phyloP scores from a whole-genome alignment of 495 filamentous ascomycete genomes.

The Talaromyces nanjingensis region DNA sequence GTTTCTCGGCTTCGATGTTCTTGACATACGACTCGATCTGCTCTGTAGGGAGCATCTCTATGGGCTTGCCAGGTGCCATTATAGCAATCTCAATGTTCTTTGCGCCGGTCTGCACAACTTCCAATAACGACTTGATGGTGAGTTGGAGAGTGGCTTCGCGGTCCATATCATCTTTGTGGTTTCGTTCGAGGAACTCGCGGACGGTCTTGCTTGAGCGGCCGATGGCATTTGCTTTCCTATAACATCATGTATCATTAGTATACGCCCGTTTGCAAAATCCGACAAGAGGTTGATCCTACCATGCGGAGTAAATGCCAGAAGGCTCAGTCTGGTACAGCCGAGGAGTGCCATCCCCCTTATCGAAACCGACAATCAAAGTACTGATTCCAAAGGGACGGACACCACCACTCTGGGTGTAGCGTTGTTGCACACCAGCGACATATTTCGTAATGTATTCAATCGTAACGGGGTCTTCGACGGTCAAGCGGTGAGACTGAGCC shows the following conservation, averaged over 20 bases:
- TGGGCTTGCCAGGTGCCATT: conserved; percentile 86
- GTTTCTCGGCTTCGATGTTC: conserved; percentile 97
- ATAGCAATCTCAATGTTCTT: conserved; percentile 99
- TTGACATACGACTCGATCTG: conserved; percentile 96
- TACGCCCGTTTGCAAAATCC: not conserved
- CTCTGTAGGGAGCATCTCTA: conserved; percentile 94
- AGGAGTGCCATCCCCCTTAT: conserved; percentile 78
- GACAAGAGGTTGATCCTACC: conserved; percentile 47
- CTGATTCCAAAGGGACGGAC: conserved; percentile 96
- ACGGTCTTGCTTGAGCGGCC: conserved; percentile 98
- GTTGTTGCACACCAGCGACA: conserved; percentile 92
- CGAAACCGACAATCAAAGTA: conserved; percentile 94
- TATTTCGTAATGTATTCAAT: conserved; percentile 99
- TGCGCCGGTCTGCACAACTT: conserved; percentile 96
- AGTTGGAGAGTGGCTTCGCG: conserved; percentile 93
- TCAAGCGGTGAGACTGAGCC: conserved; percentile 93
- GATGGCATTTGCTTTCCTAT: conserved; percentile 98
- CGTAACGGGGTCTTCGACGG: conserved; percentile 94
- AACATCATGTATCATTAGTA: conserved; percentile 9
- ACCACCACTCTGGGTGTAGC: conserved; percentile 97
- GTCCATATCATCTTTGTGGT: conserved; percentile 96
- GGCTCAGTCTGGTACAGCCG: conserved; percentile 96
- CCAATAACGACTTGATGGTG: conserved; percentile 93
- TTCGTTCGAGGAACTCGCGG: conserved; percentile 93
- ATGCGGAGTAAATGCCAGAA: conserved; percentile 96